phyloP scores from a whole-genome alignment of 2,329 filamentous ascomycete species.

The Pseudogymnoascus sp. region DNA sequence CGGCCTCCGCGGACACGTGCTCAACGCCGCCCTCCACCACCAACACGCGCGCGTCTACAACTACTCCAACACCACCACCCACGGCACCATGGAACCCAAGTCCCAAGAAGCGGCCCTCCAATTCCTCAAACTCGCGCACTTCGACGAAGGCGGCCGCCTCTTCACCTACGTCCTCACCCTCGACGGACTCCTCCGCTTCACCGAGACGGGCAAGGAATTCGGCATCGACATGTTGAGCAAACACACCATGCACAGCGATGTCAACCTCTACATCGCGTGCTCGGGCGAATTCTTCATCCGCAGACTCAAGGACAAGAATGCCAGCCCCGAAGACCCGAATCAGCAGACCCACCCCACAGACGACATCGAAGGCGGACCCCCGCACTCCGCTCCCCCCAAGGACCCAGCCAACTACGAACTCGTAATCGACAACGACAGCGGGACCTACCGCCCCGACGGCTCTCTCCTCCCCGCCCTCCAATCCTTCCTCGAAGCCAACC shows the following conservation, averaged over 20 bases:
- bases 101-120: slow-evolving; percentile 64
- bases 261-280: slow-evolving; percentile 83
- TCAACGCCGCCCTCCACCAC: slow-evolving; percentile 81
- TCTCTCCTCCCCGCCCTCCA: slow-evolving; percentile 64
- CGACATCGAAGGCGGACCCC: slow-evolving; percentile 41
- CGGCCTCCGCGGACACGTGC: slow-evolving; percentile 68
- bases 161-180: slow-evolving; percentile 91
- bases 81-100: slow-evolving; percentile 59
- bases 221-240: slow-evolving; percentile 89
- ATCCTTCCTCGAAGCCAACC: slow-evolving; percentile 60
- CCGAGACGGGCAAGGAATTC: slow-evolving; percentile 92
- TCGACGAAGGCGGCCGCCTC: slow-evolving; percentile 74
- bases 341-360: slow-evolving; percentile 46
- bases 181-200: slow-evolving; percentile 81
- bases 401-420: slow-evolving; percentile 65
- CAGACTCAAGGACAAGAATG: slow-evolving; percentile 44
- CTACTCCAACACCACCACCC: slow-evolving; percentile 68
- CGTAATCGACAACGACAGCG: slow-evolving; percentile 89
- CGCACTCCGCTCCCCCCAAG: slow-evolving; percentile 35
- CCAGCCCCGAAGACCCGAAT: slow-evolving; percentile 35
- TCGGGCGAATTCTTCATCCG: slow-evolving; percentile 90
- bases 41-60: slow-evolving; percentile 88
- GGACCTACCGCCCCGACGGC: slow-evolving; percentile 84
- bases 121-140: slow-evolving; percentile 80
- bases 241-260: slow-evolving; percentile 94